phyloP scores from a whole-genome alignment of 345 rosid genomes.

The Clarkia xantiana region DNA sequence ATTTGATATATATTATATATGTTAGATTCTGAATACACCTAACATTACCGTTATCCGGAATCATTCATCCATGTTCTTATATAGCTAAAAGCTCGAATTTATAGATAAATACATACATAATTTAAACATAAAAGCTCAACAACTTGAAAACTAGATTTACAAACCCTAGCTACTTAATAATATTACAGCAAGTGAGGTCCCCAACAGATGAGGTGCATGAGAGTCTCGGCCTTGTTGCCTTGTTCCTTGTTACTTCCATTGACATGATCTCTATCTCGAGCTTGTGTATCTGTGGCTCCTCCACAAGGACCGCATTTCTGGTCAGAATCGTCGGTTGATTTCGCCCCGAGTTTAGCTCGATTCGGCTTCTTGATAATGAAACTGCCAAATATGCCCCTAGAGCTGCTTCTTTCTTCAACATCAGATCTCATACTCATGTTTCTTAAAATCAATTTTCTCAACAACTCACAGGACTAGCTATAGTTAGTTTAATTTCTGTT shows the following conservation, averaged over 20 bases:
- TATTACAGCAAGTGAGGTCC: slow-evolving; percentile 9
- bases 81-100: too few species aligned
- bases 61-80: too few species aligned
- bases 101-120: too few species aligned
- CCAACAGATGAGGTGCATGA: slow-evolving; percentile 16
- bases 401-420: not conserved
- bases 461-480: too few species aligned
- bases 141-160: too few species aligned
- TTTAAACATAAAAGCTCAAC: too few species aligned
- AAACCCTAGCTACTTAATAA: too few species aligned
- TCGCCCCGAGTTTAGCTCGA: not conserved
- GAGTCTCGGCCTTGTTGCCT: slow-evolving; percentile 10
- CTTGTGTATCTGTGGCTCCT: not conserved
- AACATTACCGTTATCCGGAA: too few species aligned
- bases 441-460: slow-evolving; percentile 4
- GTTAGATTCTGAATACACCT: too few species aligned
- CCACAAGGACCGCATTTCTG: not conserved
- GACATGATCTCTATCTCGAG: not conserved
- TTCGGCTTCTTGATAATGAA: slow-evolving; percentile 2
- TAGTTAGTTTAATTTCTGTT: too few species aligned
- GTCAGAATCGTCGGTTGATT: not conserved
- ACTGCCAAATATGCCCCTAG: slow-evolving; percentile 1
- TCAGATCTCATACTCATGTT: slow-evolving; percentile 4
- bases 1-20: too few species aligned
- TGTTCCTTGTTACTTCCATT: not conserved